These are phyloP conservation scores for Eimeria maxima DNA, from an alignment of 169 alveolate species.

Conservation along the genomic window DNA sequence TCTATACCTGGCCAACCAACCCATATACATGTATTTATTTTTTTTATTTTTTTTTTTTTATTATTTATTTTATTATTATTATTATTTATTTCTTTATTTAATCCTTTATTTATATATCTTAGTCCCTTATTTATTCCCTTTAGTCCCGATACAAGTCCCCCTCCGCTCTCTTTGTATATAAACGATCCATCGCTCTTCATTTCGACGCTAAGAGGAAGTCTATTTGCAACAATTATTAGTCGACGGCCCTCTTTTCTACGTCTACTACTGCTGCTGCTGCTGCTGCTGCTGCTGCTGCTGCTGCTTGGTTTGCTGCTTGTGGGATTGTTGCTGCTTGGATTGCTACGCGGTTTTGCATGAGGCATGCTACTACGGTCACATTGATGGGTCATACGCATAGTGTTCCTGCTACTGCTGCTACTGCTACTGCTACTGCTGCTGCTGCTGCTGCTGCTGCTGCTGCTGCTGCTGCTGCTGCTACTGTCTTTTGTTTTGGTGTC, in stretches of 20 bases:
- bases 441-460: too few relatives aligned
- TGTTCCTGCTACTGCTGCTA: too few relatives aligned
- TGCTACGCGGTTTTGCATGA: too few relatives aligned
- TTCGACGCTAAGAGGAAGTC: slow-evolving; percentile 79
- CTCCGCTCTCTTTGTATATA: slow-evolving; percentile 78
- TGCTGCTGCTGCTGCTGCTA: too few relatives aligned
- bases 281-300: background rate
- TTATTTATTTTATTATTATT: too few relatives aligned
- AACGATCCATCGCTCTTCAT: slow-evolving; percentile 54
- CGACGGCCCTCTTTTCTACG: background rate
- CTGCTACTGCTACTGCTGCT: too few relatives aligned
- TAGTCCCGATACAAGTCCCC: slow-evolving; percentile 85
- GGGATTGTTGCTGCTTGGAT: slow-evolving; percentile 11
- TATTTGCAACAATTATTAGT: slow-evolving; percentile 82
- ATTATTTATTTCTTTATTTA: too few relatives aligned
- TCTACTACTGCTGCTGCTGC: slow-evolving; percentile 23
- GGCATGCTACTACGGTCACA: too few relatives aligned
- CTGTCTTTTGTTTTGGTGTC: too few relatives aligned
- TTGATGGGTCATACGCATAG: too few relatives aligned
- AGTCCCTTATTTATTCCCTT: slow-evolving; percentile 49
- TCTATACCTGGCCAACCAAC: slow-evolving; percentile 88
- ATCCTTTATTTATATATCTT: slow-evolving; percentile 76
- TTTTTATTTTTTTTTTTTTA: too few relatives aligned
- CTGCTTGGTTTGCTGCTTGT: background rate
- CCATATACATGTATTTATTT: too few relatives aligned